Percentiles rank a stretch among this genome's conserved stretches.
Evolutionary conservation across 108 stramenopile genomes (phyloP).

Genomic region (Cyclotella choctawhatcheeana): DNA sequence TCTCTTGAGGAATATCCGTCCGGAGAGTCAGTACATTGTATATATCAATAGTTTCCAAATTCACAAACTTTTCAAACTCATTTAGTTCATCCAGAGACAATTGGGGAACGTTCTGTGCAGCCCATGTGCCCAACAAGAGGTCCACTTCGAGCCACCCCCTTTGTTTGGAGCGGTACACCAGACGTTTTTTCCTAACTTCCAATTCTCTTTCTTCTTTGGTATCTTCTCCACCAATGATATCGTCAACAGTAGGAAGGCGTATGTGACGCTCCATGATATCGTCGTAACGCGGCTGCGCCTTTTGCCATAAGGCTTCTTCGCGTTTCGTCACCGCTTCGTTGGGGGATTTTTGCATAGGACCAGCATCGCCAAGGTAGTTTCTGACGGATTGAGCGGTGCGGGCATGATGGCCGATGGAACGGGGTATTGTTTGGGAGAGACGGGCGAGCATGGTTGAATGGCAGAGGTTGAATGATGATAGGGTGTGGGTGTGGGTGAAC

Average conservation of each 20-base stretch:
- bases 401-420: neutral
- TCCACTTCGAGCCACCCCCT: conserved; percentile 99
- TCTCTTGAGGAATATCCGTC: conserved; percentile 75
- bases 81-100: conserved; percentile 83
- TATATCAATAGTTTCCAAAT: conserved; percentile 98
- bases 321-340: conserved; percentile 33
- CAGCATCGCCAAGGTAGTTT: conserved; percentile 76
- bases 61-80: conserved; percentile 96
- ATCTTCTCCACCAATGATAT: neutral
- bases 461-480: no score
- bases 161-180: conserved; percentile 98
- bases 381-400: conserved; percentile 16
- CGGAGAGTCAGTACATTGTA: conserved; percentile 96
- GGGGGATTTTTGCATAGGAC: conserved; percentile 33
- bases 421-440: neutral
- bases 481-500: no score
- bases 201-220: conserved; percentile 55
- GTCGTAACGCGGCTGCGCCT: conserved; percentile 72
- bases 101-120: conserved; percentile 83
- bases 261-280: conserved; percentile 70
- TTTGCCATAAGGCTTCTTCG: conserved; percentile 71
- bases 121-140: conserved; percentile 97
- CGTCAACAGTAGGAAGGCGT: conserved; percentile 49
- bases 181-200: conserved; percentile 84
- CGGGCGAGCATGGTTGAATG: conserved; percentile 4